Percentiles rank a stretch among this genome's conserved stretches.
Conservation (phyloP, 805 yeast genomes). For the Pichia sporocuriosa region DNA sequence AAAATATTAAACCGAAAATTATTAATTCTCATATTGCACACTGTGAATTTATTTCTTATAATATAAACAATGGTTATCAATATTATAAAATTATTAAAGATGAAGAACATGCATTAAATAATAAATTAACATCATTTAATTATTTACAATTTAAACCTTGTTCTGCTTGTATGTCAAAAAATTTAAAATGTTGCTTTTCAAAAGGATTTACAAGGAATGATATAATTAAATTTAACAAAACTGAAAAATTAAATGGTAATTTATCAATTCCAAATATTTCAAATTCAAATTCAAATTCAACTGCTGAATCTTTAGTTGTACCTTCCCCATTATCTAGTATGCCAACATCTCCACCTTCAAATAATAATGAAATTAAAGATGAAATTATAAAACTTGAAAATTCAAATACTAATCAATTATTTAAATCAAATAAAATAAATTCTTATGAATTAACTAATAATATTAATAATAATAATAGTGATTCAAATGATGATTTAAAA, state of each 20-base stretch:
- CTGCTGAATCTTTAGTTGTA: conserved; percentile 1
- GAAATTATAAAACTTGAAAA: neutral
- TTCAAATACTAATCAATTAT: no score
- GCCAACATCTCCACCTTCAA: conserved; percentile 1
- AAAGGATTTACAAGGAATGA: conserved; percentile 64
- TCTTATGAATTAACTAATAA: no score
- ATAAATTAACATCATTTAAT: conserved; percentile 21
- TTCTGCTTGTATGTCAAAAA: conserved; percentile 44
- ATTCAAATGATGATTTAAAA: neutral
- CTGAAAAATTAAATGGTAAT: conserved; percentile 14
- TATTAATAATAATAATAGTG: no score
- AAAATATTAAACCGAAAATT: neutral
- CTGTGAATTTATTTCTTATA: conserved; percentile 24
- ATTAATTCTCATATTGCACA: conserved; percentile 25
- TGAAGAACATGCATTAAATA: conserved; percentile 15
- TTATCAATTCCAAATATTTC: neutral
- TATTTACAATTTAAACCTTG: conserved; percentile 47
- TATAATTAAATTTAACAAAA: conserved; percentile 35
- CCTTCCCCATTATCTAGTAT: conserved; percentile 4
- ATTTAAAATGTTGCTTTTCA: conserved; percentile 45
- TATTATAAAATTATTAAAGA: conserved; percentile 24
- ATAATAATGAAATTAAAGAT: no score
- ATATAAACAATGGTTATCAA: conserved; percentile 20
- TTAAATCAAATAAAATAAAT: no score
- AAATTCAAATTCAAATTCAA: neutral